These are phyloP conservation scores for Amphibolis antarctica DNA, from an alignment of 106 monocot genomes.

Conservation along the genomic window DNA sequence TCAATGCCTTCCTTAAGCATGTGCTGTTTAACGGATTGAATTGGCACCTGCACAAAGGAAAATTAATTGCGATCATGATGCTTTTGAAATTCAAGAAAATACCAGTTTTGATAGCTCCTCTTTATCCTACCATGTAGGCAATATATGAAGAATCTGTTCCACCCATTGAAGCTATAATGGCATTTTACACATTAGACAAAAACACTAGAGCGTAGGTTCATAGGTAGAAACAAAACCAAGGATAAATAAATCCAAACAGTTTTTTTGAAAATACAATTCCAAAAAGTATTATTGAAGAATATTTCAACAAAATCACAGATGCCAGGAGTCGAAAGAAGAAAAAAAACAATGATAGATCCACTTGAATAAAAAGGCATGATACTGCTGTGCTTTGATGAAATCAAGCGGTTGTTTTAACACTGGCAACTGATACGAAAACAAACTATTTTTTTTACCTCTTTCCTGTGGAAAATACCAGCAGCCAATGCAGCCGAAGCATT, in stretches of 20 bases:
- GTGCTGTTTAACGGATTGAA: conserved; percentile 10
- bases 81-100: too few relatives aligned
- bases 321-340: neutral
- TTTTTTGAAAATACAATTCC: too few relatives aligned
- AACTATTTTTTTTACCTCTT: conserved; percentile 48
- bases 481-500: conserved; percentile 94
- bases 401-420: neutral
- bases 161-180: too few relatives aligned
- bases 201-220: too few relatives aligned
- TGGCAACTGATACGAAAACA: neutral
- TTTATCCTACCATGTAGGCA: too few relatives aligned
- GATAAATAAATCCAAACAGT: too few relatives aligned
- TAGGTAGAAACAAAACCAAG: neutral
- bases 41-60: neutral
- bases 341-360: too few relatives aligned
- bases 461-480: conserved; percentile 96
- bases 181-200: too few relatives aligned
- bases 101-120: too few relatives aligned
- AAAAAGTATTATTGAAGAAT: too few relatives aligned
- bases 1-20: conserved; percentile 4
- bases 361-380: neutral
- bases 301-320: neutral
- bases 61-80: neutral
- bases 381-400: neutral
- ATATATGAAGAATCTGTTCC: too few relatives aligned